Evolutionary conservation across 371 early-diverging fungal genomes (phyloP).

Genomic region (Mucor piriformis): DNA sequence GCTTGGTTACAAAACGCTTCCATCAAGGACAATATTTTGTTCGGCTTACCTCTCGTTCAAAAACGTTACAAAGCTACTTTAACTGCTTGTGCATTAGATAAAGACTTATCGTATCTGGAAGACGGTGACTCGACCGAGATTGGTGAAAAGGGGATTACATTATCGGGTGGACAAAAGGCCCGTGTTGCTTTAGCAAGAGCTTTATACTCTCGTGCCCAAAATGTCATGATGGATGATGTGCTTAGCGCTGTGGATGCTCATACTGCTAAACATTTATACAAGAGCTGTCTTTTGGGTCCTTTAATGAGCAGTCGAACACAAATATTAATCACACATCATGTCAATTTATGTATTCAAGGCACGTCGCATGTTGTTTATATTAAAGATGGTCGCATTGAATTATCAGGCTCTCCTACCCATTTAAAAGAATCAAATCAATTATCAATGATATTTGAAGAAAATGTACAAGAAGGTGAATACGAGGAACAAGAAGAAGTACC

Average conservation of each 20-base stretch:
- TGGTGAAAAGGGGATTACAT: constrained; percentile 84
- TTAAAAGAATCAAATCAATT: constrained; percentile 43
- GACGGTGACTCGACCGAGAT: constrained; percentile 92
- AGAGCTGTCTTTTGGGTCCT: constrained; percentile 68
- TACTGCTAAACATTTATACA: constrained; percentile 83
- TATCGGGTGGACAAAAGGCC: constrained; percentile 81
- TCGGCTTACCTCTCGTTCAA: constrained; percentile 49
- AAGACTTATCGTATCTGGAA: constrained; percentile 63
- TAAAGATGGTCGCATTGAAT: constrained; percentile 53
- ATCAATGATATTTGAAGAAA: constrained; percentile 17
- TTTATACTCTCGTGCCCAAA: constrained; percentile 77
- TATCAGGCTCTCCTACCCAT: constrained; percentile 48
- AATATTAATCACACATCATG: constrained; percentile 89
- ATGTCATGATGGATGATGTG: constrained; percentile 83
- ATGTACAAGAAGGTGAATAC: background rate
- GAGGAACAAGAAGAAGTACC: background rate
- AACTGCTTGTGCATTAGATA: constrained; percentile 58
- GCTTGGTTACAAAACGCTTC: constrained; percentile 90
- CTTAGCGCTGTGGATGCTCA: constrained; percentile 85
- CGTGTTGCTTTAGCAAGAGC: constrained; percentile 85
- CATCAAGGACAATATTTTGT: constrained; percentile 67
- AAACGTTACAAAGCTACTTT: constrained; percentile 63
- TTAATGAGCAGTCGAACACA: constrained; percentile 79
- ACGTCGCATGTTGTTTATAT: constrained; percentile 70
- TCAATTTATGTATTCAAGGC: constrained; percentile 72